A percentile compares a stretch with the other conserved stretches of the same genome.
Conservation (phyloP, 2,329 filamentous ascomycete species). For the Coniosporium tulheliwenetii region DNA sequence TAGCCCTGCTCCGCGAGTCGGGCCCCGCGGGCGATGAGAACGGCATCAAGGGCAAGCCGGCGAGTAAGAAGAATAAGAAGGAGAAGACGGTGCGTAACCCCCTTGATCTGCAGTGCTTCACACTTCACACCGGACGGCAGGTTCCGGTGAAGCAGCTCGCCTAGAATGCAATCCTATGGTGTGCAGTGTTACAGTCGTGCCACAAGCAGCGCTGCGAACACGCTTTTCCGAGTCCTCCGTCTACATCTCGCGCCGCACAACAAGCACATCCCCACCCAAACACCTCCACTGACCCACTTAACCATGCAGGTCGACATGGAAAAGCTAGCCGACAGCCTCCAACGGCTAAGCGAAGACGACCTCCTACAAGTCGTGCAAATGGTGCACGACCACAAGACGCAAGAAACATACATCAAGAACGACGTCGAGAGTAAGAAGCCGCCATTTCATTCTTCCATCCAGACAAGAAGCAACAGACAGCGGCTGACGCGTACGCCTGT, state of each 20-base stretch:
- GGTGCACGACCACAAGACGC: conserved; percentile 91
- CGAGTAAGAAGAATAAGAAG: conserved; percentile 61
- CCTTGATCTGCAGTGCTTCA: background rate
- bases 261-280: background rate
- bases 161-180: too few species aligned
- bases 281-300: background rate
- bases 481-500: too few species aligned
- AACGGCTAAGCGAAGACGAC: conserved; percentile 84
- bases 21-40: conserved; percentile 54
- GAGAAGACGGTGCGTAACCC: conserved; percentile 35
- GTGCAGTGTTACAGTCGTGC: too few species aligned
- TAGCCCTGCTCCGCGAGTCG: conserved; percentile 65
- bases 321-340: conserved; percentile 83
- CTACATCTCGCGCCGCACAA: too few species aligned
- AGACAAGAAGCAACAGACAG: too few species aligned
- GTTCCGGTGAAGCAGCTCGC: too few species aligned
- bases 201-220: too few species aligned
- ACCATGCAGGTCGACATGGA: conserved; percentile 61
- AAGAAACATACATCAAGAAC: conserved; percentile 92
- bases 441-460: background rate
- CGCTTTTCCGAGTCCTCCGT: too few species aligned
- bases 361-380: conserved; percentile 90
- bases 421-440: conserved; percentile 71
- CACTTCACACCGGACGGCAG: background rate
- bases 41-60: conserved; percentile 46